These are phyloP conservation scores for Cytospora piceae DNA, from an alignment of 2,329 filamentous ascomycete genomes.

Conservation along the genomic window DNA sequence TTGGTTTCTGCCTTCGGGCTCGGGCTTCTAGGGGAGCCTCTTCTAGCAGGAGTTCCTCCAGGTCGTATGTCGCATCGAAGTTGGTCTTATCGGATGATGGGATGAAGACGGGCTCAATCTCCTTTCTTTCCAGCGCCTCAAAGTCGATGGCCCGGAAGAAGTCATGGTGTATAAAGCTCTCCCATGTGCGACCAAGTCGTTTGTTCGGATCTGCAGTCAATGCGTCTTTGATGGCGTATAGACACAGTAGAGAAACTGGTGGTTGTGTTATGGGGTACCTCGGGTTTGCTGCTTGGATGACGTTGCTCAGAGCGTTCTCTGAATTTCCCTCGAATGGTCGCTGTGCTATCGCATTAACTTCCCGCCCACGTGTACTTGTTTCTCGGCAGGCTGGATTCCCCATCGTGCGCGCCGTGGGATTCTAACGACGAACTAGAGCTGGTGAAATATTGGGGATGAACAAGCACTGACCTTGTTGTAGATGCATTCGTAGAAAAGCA, in stretches of 20 bases:
- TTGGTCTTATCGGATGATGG: constrained; percentile 98
- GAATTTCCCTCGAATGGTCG: constrained; percentile 91
- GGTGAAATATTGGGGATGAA: neutral
- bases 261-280: constrained; percentile 93
- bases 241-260: constrained; percentile 82
- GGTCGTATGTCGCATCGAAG: constrained; percentile 96
- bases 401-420: neutral
- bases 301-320: constrained; percentile 76
- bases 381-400: neutral
- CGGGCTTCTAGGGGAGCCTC: constrained; percentile 93
- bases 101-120: constrained; percentile 87
- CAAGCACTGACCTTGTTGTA: constrained; percentile 81
- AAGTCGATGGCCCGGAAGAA: constrained; percentile 92
- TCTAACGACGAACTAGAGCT: neutral
- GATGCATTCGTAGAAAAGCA: constrained; percentile 99
- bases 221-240: constrained; percentile 85
- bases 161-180: constrained; percentile 82
- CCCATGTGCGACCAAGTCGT: constrained; percentile 84
- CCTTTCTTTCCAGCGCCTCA: constrained; percentile 78
- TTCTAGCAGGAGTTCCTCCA: constrained; percentile 91
- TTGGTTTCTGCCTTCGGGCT: constrained; percentile 89
- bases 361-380: constrained; percentile 7
- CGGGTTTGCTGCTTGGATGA: constrained; percentile 80
- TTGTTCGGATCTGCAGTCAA: constrained; percentile 79
- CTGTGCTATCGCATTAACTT: constrained; percentile 52